Conservation (phyloP, 129 eudicot species). For the Pulicaria dysenterica region DNA sequence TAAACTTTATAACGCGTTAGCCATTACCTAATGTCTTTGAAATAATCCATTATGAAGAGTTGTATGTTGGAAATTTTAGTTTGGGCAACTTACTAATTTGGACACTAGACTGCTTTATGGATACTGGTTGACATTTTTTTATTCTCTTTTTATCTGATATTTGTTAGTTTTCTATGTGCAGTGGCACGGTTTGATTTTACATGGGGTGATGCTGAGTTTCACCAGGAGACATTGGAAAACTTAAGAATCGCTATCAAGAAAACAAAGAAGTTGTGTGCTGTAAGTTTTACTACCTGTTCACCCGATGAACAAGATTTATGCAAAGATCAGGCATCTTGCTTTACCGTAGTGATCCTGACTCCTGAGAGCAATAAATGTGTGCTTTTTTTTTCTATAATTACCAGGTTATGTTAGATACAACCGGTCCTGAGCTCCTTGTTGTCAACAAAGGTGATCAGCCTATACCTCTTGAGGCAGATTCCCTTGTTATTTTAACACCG, state of each 20-base stretch:
- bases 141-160: background rate
- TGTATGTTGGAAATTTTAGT: background rate
- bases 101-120: slow-evolving; percentile 2
- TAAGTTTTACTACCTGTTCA: slow-evolving; percentile 36
- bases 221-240: slow-evolving; percentile 82
- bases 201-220: slow-evolving; percentile 83
- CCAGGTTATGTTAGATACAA: slow-evolving; percentile 93
- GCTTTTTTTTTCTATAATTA: background rate
- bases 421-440: slow-evolving; percentile 85
- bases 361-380: background rate
- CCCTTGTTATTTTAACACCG: slow-evolving; percentile 66
- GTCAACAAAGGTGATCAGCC: slow-evolving; percentile 71
- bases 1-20: too few relatives aligned
- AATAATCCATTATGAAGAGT: background rate
- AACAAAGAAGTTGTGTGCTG: slow-evolving; percentile 84
- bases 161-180: slow-evolving; percentile 29
- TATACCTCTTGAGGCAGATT: slow-evolving; percentile 65
- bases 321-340: background rate
- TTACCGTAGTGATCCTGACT: background rate
- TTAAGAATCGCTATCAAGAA: slow-evolving; percentile 64
- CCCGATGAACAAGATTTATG: background rate
- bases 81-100: background rate
- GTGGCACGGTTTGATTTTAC: slow-evolving; percentile 94
- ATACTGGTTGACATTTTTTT: background rate
- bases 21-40: too few relatives aligned